Evolutionary conservation across 306 rosid genomes (phyloP).

Genomic region (Parietaria judaica): DNA sequence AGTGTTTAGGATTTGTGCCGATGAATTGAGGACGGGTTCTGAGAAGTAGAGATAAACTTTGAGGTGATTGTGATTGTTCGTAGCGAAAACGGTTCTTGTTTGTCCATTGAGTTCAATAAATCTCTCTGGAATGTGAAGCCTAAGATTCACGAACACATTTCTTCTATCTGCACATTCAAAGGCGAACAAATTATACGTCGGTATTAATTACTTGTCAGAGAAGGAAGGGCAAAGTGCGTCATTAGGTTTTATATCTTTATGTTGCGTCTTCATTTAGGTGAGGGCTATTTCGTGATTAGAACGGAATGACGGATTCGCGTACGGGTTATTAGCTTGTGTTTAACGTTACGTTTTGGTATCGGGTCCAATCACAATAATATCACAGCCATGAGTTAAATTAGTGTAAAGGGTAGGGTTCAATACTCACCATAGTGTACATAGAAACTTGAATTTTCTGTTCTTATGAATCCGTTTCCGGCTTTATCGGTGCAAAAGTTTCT

Average conservation of each 20-base stretch:
- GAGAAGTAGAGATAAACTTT: slow-evolving; percentile 70
- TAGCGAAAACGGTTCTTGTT: slow-evolving; percentile 76
- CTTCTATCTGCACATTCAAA: slow-evolving; percentile 62
- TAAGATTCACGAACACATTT: slow-evolving; percentile 44
- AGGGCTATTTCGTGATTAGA: too few species aligned
- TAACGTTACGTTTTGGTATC: too few species aligned
- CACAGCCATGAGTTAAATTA: neutral
- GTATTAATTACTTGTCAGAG: too few species aligned
- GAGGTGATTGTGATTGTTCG: slow-evolving; percentile 48
- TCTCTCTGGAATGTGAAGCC: slow-evolving; percentile 57
- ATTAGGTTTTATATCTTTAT: too few species aligned
- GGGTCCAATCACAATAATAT: neutral
- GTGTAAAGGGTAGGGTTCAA: neutral
- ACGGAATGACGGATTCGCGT: too few species aligned
- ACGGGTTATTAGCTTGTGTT: too few species aligned
- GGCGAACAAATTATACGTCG: slow-evolving; percentile 6
- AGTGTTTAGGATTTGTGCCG: slow-evolving; percentile 49
- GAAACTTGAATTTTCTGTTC: slow-evolving; percentile 62
- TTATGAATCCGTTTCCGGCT: slow-evolving; percentile 69
- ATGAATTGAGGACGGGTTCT: slow-evolving; percentile 63
- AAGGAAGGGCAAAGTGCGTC: too few species aligned
- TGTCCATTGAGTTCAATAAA: slow-evolving; percentile 54
- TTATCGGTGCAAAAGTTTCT: slow-evolving; percentile 66
- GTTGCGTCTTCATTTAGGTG: too few species aligned
- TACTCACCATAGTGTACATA: slow-evolving; percentile 69